These are phyloP conservation scores for Dactylellina leptospora DNA, from an alignment of 2,329 filamentous ascomycete genomes.

Conservation along the genomic window DNA sequence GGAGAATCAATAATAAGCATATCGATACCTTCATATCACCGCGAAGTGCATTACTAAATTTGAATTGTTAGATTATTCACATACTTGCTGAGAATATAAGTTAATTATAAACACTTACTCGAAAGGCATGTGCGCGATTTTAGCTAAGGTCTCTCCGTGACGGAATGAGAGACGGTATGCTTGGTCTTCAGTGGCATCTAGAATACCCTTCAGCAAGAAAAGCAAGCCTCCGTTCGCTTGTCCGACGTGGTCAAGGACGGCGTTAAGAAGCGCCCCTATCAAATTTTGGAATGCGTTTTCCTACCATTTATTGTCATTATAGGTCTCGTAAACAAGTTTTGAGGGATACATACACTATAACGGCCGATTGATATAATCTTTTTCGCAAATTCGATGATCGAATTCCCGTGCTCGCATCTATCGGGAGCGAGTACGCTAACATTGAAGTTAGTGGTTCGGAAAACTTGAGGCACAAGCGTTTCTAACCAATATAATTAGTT, in stretches of 20 bases:
- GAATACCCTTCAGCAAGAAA: conserved; percentile 36
- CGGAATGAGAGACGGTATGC: background rate
- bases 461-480: conserved; percentile 33
- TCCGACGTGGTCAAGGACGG: conserved; percentile 24
- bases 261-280: conserved; percentile 16
- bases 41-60: conserved; percentile 33
- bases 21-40: conserved; percentile 36
- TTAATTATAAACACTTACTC: no score
- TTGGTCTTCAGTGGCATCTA: conserved; percentile 8
- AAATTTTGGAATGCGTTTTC: conserved; percentile 15
- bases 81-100: no score
- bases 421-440: conserved; percentile 33
- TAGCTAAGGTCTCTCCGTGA: conserved; percentile 8
- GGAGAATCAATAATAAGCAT: conserved; percentile 25
- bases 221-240: conserved; percentile 42
- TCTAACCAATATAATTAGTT: conserved; percentile 5
- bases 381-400: conserved; percentile 24
- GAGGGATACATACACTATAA: conserved; percentile 9
- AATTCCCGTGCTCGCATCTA: conserved; percentile 41
- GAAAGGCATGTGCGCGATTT: conserved; percentile 31
- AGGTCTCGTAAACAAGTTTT: no score
- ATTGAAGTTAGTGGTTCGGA: conserved; percentile 36
- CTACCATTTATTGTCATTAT: conserved; percentile 18
- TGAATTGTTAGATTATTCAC: no score
- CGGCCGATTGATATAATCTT: conserved; percentile 13